A percentile compares a stretch with the other conserved stretches of the same genome.
Evolutionary conservation across 495 filamentous ascomycete species (phyloP).

Genomic region (Clohesyomyces aquaticus): DNA sequence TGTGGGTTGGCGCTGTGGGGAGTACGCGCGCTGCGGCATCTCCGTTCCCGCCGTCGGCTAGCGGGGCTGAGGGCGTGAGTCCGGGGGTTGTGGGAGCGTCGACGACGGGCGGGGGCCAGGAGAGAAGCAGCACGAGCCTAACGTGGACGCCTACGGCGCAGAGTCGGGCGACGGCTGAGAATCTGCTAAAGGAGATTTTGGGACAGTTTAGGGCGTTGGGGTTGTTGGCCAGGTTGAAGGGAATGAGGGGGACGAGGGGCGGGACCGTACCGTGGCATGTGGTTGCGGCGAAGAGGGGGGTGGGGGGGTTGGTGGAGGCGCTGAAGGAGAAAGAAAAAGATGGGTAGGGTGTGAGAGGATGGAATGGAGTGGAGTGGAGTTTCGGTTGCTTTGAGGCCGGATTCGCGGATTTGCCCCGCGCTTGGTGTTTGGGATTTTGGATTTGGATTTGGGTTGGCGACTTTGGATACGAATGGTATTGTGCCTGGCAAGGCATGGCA

Average conservation of each 20-base stretch:
- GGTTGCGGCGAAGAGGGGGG: conserved; percentile 72
- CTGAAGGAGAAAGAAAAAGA: neutral
- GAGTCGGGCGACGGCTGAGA: conserved; percentile 56
- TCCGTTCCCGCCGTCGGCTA: conserved; percentile 22
- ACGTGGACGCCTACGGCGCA: conserved; percentile 33
- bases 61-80: conserved; percentile 27
- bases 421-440: neutral
- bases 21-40: conserved; percentile 22
- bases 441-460: conserved; percentile 2
- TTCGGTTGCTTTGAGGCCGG: neutral
- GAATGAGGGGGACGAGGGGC: conserved; percentile 62
- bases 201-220: conserved; percentile 76
- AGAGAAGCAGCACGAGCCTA: conserved; percentile 26
- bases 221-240: conserved; percentile 70
- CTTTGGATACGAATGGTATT: neutral
- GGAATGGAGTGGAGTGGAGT: neutral
- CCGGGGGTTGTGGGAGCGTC: conserved; percentile 29
- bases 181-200: conserved; percentile 70
- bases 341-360: neutral
- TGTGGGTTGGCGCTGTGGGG: conserved; percentile 53
- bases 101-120: conserved; percentile 1
- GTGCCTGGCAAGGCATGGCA: neutral
- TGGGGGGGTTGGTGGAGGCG: conserved; percentile 56
- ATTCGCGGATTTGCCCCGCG: too few species aligned
- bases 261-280: conserved; percentile 85